Conservation (phyloP, 768 basidiomycete genomes). For the Lactifluus volemus region DNA sequence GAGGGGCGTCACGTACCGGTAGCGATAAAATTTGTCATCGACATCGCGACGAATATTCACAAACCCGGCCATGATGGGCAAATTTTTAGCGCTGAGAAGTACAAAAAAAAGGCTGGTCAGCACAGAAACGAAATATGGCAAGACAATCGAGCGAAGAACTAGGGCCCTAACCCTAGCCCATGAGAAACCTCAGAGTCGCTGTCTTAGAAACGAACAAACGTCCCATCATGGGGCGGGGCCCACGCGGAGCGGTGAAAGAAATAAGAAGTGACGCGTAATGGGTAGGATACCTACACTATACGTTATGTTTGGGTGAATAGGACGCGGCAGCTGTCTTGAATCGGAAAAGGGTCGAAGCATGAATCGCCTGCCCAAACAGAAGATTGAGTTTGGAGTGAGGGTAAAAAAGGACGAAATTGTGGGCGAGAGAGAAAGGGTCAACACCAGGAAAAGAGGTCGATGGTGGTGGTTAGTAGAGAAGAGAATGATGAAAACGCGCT, state of each 20-base stretch:
- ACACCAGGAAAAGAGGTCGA: slow-evolving; percentile 4
- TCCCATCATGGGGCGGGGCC: not conserved
- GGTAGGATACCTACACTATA: slow-evolving; percentile 35
- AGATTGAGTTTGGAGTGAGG: slow-evolving; percentile 36
- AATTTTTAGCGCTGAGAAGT: slow-evolving; percentile 47
- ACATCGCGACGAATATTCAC: slow-evolving; percentile 95
- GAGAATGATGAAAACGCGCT: not conserved
- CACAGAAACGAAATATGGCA: not conserved
- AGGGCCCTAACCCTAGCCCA: not conserved
- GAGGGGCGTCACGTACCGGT: slow-evolving; percentile 46
- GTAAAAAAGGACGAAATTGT: slow-evolving; percentile 56
- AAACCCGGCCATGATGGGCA: slow-evolving; percentile 80
- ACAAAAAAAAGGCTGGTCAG: not conserved
- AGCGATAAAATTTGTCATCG: slow-evolving; percentile 95
- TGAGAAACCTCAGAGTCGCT: not conserved
- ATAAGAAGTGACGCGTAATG: slow-evolving; percentile 40
- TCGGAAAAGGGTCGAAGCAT: slow-evolving; percentile 86
- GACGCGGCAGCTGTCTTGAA: slow-evolving; percentile 58
- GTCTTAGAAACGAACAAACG: not conserved
- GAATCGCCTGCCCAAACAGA: slow-evolving; percentile 77
- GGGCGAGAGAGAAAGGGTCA: slow-evolving; percentile 29
- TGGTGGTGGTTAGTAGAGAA: slow-evolving; percentile 9
- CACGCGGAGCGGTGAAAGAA: not conserved
- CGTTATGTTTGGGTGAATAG: slow-evolving; percentile 29
- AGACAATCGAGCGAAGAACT: not conserved